These are phyloP conservation scores for Xylaria palmicola DNA, from an alignment of 495 filamentous ascomycete genomes.

Conservation along the genomic window DNA sequence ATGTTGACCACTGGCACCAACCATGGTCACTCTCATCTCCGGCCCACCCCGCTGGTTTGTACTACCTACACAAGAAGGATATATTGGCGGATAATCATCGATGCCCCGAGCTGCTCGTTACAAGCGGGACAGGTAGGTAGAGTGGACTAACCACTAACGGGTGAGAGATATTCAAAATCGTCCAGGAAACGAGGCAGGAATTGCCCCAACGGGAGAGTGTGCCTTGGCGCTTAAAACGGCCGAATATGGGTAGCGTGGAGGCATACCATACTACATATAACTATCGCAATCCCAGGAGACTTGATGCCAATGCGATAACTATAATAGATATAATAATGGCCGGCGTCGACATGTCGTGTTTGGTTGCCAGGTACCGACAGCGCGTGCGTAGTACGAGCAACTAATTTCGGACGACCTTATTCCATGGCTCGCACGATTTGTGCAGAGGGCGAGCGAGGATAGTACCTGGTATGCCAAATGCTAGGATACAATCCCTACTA, in stretches of 20 bases:
- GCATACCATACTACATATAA: too few relatives aligned
- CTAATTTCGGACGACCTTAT: background rate
- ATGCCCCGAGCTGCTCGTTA: slow-evolving; percentile 8
- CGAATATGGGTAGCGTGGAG: too few relatives aligned
- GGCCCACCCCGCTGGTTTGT: too few relatives aligned
- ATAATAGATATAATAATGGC: too few relatives aligned
- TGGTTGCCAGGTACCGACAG: background rate
- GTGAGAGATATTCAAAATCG: background rate
- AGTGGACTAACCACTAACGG: background rate
- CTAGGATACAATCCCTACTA: slow-evolving; percentile 2
- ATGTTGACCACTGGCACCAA: too few relatives aligned
- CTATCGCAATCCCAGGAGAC: too few relatives aligned
- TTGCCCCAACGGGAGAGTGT: slow-evolving; percentile 8
- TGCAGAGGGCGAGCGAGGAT: background rate
- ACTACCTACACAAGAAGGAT: too few relatives aligned
- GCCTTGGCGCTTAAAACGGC: background rate
- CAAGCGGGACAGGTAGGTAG: background rate
- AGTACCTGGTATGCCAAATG: background rate
- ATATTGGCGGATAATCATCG: too few relatives aligned
- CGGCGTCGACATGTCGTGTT: too few relatives aligned
- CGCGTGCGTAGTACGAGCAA: too few relatives aligned
- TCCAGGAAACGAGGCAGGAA: background rate
- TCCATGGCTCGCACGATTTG: background rate
- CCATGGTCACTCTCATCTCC: slow-evolving; percentile 2
- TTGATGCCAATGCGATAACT: too few relatives aligned